Conservation (phyloP, 495 filamentous ascomycete genomes). For the Thermothielavioides terrestris region DNA sequence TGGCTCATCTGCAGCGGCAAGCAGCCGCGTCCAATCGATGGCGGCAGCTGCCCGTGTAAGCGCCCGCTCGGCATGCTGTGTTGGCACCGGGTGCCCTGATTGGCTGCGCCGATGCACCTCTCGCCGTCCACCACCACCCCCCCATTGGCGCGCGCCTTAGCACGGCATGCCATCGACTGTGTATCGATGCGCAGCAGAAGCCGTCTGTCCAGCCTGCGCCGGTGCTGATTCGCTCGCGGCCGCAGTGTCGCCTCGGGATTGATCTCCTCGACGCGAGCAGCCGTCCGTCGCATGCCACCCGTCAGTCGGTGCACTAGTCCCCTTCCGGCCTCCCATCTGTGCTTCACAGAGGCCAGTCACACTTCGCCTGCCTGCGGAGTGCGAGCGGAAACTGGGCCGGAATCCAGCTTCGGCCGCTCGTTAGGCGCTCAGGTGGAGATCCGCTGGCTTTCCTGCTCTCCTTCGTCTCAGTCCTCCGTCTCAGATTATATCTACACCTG, state of each 20-base stretch:
- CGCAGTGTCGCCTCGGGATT: constrained; percentile 6
- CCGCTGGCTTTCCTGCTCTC: constrained; percentile 1
- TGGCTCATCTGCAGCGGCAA: constrained; percentile 13
- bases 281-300: neutral
- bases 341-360: constrained; percentile 13
- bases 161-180: constrained; percentile 18
- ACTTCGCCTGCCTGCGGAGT: constrained; percentile 1
- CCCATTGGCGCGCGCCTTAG: constrained; percentile 30
- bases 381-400: neutral
- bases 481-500: constrained; percentile 25
- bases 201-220: constrained; percentile 1
- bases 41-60: constrained; percentile 23
- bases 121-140: constrained; percentile 5
- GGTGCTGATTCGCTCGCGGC: constrained; percentile 21
- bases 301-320: neutral
- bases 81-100: constrained; percentile 14
- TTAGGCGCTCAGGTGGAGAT: constrained; percentile 26
- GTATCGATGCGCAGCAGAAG: constrained; percentile 18
- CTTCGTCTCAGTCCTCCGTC: constrained; percentile 8
- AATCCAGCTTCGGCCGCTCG: constrained; percentile 2
- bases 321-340: constrained; percentile 7
- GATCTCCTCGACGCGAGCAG: constrained; percentile 1
- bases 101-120: constrained; percentile 16
- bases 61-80: constrained; percentile 21
- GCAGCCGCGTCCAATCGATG: constrained; percentile 18